A percentile compares a stretch with the other conserved stretches of the same genome.
phyloP scores from a whole-genome alignment of 768 basidiomycete species.

The Termitomyces sp. region DNA sequence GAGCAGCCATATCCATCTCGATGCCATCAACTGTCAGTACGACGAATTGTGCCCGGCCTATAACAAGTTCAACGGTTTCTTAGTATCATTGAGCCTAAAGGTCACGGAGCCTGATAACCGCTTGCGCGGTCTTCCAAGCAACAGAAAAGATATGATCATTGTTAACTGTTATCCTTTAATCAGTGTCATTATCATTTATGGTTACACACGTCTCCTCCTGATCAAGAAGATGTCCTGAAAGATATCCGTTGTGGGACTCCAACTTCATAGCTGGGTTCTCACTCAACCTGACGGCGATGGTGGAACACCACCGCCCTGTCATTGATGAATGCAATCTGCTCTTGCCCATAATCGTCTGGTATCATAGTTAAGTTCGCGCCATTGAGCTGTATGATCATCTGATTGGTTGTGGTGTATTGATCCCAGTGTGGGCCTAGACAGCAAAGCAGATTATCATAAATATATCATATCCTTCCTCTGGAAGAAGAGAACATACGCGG shows the following conservation, averaged over 20 bases:
- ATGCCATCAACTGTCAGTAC: too few relatives aligned
- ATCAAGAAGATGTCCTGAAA: not conserved
- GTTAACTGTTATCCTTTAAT: not conserved
- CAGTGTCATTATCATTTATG: not conserved
- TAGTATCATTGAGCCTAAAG: too few relatives aligned
- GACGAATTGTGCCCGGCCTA: too few relatives aligned
- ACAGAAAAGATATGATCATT: not conserved
- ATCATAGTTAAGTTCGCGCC: constrained; percentile 25
- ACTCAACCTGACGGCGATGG: constrained; percentile 18
- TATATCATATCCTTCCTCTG: not conserved
- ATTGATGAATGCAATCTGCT: constrained; percentile 28
- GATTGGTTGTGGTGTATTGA: constrained; percentile 19
- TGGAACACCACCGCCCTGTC: constrained; percentile 23
- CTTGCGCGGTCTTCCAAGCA: too few relatives aligned
- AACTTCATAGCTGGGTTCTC: not conserved
- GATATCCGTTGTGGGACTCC: not conserved
- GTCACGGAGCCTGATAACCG: too few relatives aligned
- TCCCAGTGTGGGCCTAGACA: constrained; percentile 23
- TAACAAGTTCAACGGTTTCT: too few relatives aligned
- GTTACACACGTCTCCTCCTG: not conserved
- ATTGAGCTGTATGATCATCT: constrained; percentile 26
- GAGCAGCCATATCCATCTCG: too few relatives aligned
- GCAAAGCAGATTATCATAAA: not conserved
- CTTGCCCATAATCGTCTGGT: constrained; percentile 25
- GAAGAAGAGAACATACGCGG: constrained; percentile 22